A percentile compares a stretch with the other conserved stretches of the same genome.
Conservation (phyloP, 495 filamentous ascomycete genomes). For the Glarea lozoyensis region DNA sequence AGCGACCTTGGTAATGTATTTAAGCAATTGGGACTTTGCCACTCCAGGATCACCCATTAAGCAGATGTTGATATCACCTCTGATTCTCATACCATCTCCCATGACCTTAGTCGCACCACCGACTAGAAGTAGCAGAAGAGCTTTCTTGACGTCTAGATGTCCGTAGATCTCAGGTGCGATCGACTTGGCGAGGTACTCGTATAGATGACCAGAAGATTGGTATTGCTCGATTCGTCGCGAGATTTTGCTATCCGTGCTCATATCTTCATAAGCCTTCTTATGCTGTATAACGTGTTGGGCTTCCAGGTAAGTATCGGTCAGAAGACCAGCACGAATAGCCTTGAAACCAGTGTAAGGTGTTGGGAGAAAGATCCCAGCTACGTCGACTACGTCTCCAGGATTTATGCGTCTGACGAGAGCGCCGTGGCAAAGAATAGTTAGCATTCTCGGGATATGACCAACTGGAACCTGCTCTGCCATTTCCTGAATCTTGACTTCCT, state of each 20-base stretch:
- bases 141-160: slow-evolving; percentile 96
- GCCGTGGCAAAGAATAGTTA: slow-evolving; percentile 87
- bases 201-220: slow-evolving; percentile 75
- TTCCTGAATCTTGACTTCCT: slow-evolving; percentile 98
- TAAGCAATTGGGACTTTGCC: slow-evolving; percentile 93
- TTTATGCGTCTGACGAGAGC: slow-evolving; percentile 75
- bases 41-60: slow-evolving; percentile 99
- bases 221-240: slow-evolving; percentile 74
- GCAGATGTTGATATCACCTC: slow-evolving; percentile 97
- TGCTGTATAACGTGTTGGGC: slow-evolving; percentile 89
- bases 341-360: slow-evolving; percentile 97
- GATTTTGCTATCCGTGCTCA: slow-evolving; percentile 63
- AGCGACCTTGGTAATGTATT: slow-evolving; percentile 97
- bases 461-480: slow-evolving; percentile 97
- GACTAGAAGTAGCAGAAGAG: slow-evolving; percentile 84
- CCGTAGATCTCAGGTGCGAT: slow-evolving; percentile 98
- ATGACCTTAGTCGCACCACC: slow-evolving; percentile 96
- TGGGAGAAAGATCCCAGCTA: slow-evolving; percentile 90
- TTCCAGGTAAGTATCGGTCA: slow-evolving; percentile 96
- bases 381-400: slow-evolving; percentile 88
- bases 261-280: slow-evolving; percentile 93
- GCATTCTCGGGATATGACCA: slow-evolving; percentile 85
- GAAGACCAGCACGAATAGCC: slow-evolving; percentile 84
- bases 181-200: slow-evolving; percentile 87
- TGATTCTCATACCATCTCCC: slow-evolving; percentile 96